Base-by-base conservation (phyloP, 2,329 filamentous ascomycete genomes). In the Aspergillus glaucus region DNA sequence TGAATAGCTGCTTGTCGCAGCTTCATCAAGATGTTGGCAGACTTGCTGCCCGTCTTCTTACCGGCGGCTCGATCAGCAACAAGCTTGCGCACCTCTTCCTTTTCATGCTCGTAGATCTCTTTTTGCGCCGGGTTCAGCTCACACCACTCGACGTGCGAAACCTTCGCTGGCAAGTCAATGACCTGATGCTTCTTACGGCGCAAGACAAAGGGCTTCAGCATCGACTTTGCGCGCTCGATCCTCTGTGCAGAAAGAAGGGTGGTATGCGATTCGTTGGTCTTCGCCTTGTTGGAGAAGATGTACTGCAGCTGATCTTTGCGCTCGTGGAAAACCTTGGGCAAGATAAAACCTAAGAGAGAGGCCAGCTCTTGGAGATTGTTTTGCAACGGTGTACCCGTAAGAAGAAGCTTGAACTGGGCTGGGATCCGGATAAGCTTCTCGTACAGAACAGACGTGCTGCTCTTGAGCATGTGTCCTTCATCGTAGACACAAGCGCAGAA, bases 331-430 rank as follows among this genome's bases (percentile, higher is more conserved):
- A 97, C 79, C 6, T 80, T 73, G 0, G 93, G 93, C 68, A 97
- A 86, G 61, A 98, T 90, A 64, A 98, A 97, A n/a, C 86, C 88
- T 10, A 98, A 79, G 12, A 98, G 80, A 2, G 90, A 87, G 37
- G 90, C 86, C 61, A 98, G 81, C 70, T 98, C 93, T 63, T 92
- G 85, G 17, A 98, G 75, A 65, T 97, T 97, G 71, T 98, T 98
- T 61, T 98, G 93, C 10, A 98, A 79, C 0, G 93, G 93, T 0
- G 93, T 98, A 39, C 93, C 93, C 24, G 85, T 88, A 22, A 98
- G 79, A 3, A 98, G 77, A 45, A 98, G 79, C 53, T 90, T 84
- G 78, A 93, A 96, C n/a, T 81, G 74, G 0, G 89, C 85, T 0
- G 79, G 80, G 47, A 98, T 90, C 32, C 81, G 79, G 61, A 87